Conservation (phyloP, 2,329 filamentous ascomycete species). For the Colletotrichum sp. region DNA sequence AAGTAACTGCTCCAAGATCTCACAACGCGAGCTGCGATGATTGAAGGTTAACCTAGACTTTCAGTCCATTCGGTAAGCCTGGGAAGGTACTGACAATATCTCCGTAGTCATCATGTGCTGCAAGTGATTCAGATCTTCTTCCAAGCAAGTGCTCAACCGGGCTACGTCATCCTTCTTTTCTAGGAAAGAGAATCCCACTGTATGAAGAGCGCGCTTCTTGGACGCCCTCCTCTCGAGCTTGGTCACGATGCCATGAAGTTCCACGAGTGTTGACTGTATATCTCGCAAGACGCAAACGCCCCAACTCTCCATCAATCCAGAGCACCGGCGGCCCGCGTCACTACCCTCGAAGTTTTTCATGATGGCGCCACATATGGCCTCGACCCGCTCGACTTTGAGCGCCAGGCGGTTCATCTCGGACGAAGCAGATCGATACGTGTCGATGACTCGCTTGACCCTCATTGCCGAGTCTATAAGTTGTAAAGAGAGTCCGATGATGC, state of each 20-base stretch:
- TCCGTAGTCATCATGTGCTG: not conserved
- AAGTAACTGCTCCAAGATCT: not conserved
- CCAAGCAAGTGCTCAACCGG: not conserved
- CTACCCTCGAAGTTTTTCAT: not conserved
- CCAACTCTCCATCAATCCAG: not conserved
- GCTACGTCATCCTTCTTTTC: not conserved
- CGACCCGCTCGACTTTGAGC: not conserved
- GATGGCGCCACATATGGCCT: not conserved
- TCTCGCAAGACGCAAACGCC: not conserved
- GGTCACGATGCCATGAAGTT: not conserved
- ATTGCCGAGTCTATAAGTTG: constrained; percentile 22
- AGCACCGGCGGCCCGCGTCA: not conserved
- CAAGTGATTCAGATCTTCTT: not conserved
- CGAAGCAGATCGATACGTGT: constrained; percentile 3
- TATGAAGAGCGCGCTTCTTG: not conserved
- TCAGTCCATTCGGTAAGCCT: no score
- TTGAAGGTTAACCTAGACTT: not conserved
- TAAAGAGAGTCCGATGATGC: constrained; percentile 3
- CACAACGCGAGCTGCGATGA: not conserved
- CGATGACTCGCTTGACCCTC: constrained; percentile 63
- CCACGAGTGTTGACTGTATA: not conserved
- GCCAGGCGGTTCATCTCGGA: not conserved
- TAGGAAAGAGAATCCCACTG: not conserved
- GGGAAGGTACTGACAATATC: not conserved
- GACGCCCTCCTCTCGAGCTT: not conserved